These are phyloP conservation scores for Leishmania arabica DNA, from an alignment of 208 protist genomes.

Conservation along the genomic window DNA sequence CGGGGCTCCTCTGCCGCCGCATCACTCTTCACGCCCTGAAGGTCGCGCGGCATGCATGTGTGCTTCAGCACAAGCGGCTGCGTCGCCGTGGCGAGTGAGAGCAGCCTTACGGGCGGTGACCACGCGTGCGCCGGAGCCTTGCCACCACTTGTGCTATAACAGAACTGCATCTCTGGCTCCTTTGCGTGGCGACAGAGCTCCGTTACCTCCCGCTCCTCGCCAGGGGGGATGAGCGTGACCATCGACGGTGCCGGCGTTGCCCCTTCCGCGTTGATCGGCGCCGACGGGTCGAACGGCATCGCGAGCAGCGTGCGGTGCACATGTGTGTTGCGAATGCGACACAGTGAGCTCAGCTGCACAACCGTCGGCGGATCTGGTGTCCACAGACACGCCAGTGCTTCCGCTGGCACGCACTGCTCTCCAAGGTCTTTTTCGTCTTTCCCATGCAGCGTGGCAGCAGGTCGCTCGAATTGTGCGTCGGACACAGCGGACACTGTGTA, in stretches of 20 bases:
- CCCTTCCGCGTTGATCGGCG: not conserved
- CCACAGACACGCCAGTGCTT: slow-evolving; percentile 2
- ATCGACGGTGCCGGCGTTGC: slow-evolving; percentile 15
- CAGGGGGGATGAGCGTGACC: slow-evolving; percentile 18
- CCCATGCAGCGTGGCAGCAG: not conserved
- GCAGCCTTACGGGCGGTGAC: slow-evolving; percentile 46
- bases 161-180: slow-evolving; percentile 37
- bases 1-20: not conserved
- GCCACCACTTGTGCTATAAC: slow-evolving; percentile 12
- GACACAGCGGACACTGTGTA: slow-evolving; percentile 15
- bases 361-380: slow-evolving; percentile 3
- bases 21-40: not conserved
- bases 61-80: slow-evolving; percentile 48
- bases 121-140: slow-evolving; percentile 26
- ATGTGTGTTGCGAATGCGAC: slow-evolving; percentile 22
- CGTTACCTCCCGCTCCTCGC: slow-evolving; percentile 11
- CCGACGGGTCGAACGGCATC: slow-evolving; percentile 1
- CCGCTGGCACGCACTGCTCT: not conserved
- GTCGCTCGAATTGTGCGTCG: not conserved
- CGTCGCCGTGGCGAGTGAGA: slow-evolving; percentile 37
- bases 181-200: slow-evolving; percentile 14
- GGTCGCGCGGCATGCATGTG: not conserved
- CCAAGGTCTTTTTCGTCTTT: not conserved
- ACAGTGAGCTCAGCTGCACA: slow-evolving; percentile 21
- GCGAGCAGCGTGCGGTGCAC: slow-evolving; percentile 13